Evolutionary conservation across 2,329 filamentous ascomycete genomes (phyloP).

Genomic region (Calonectria ilicicola): DNA sequence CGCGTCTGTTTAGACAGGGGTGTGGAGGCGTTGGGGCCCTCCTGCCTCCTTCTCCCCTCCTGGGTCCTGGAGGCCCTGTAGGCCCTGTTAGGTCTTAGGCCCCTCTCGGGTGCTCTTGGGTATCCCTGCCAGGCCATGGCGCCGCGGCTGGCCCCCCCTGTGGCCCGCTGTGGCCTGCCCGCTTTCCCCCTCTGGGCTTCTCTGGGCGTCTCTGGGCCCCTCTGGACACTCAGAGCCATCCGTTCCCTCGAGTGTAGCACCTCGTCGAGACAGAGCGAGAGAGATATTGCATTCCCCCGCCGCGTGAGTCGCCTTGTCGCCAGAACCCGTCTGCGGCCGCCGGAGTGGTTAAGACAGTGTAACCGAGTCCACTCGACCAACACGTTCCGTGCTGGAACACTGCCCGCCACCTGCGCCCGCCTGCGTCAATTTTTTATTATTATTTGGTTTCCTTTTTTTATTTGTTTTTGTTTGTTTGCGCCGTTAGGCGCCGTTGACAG

Average conservation of each 20-base stretch:
- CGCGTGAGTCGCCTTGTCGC: conserved; percentile 3
- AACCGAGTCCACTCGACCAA: not conserved
- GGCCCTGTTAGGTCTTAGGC: conserved; percentile 11
- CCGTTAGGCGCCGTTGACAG: not conserved
- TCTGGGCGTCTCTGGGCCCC: not conserved
- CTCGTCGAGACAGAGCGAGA: conserved; percentile 27
- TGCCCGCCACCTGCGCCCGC: not conserved
- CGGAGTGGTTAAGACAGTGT: not conserved
- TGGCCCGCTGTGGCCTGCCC: conserved; percentile 31
- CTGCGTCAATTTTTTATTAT: conserved; percentile 1
- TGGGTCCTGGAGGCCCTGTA: not conserved
- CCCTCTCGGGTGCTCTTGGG: conserved; percentile 14
- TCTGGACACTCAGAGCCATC: conserved; percentile 26
- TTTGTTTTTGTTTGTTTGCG: conserved; percentile 2
- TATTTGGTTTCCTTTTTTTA: not conserved
- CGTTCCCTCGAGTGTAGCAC: conserved; percentile 35
- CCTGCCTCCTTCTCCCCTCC: conserved; percentile 20
- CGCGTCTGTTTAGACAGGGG: conserved; percentile 47
- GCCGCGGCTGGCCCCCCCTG: conserved; percentile 38
- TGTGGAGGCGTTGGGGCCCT: conserved; percentile 29
- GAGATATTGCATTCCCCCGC: conserved; percentile 39
- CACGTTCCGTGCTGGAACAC: conserved; percentile 8
- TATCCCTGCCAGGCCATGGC: conserved; percentile 34
- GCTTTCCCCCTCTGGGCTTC: conserved; percentile 25
- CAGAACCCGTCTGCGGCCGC: not conserved